Base-by-base conservation (phyloP, 495 filamentous ascomycete species). In the Penicillium antarcticum region DNA sequence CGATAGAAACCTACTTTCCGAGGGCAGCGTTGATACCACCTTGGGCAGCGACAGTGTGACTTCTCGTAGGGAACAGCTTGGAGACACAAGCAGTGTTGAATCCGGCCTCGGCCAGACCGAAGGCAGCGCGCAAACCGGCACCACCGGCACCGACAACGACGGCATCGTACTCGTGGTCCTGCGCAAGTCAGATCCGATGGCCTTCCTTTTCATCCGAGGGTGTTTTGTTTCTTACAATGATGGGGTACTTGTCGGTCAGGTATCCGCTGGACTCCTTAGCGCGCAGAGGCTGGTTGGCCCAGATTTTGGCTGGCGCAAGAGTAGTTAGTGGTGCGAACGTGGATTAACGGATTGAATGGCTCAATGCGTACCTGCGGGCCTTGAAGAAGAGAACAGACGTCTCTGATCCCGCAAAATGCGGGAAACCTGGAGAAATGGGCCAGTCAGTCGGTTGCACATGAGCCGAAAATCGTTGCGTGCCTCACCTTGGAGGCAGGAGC, bases 41-140 rank as follows among this genome's bases (percentile, higher is more conserved):
- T 52, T 71, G 60, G 26, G 92, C 92, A 41, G 92, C 92, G 62
- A 97, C 92, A 16, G 92, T 97, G 75, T 97, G 92, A 72, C 82
- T 87, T 80, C 92, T 80, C 31, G 92, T 97, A 51, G 92, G 92
- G 78, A 97, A 97, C 26, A 97, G 84, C 79, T 97, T 97, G 35
- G 90, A 95, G 74, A 97, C 94, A 77, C 92, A 97, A 48, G 92
- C 92, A 45, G 91, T 96, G 72, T 97, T 96, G 81, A 97, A 96
- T 41, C 92, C 92, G 62, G 92, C 92, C 75, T 97, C 92, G 56
- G 92, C 92, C 49, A 97, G 83, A 73, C 92, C 92, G 74, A 97
- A 95, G 40, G 92, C 92, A 44, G 92, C 92, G 62, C 92, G 90
- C 56, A 97, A 83, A 74, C 92, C 92, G 53, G 92, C 84, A 64